Conservation (phyloP, 148 eudicot species). For the Chenopodium quinoa region DNA sequence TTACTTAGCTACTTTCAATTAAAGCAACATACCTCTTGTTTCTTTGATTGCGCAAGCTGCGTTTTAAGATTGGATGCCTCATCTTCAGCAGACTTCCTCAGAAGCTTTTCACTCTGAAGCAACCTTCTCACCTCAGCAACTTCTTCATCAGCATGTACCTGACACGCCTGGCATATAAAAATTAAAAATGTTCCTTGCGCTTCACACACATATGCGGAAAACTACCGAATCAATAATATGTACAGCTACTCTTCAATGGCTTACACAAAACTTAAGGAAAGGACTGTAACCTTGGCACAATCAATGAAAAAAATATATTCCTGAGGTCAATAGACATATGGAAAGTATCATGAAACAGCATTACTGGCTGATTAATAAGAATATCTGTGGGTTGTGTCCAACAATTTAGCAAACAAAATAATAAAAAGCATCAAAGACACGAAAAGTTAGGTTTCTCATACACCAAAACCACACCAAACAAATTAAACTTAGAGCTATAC, state of each 20-base stretch:
- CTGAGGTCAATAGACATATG: background rate
- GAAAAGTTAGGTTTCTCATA: no score
- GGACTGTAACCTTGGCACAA: background rate
- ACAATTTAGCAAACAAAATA: background rate
- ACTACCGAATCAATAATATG: background rate
- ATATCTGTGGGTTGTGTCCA: background rate
- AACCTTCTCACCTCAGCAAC: constrained; percentile 50
- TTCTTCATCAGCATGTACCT: constrained; percentile 44
- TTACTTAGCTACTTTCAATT: background rate
- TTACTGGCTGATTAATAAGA: background rate
- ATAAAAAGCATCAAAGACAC: background rate
- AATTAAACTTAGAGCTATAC: background rate
- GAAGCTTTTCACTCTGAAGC: constrained; percentile 61
- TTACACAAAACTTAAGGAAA: background rate
- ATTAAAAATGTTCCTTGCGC: constrained; percentile 9
- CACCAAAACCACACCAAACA: no score
- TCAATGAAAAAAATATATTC: background rate
- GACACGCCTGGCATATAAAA: background rate
- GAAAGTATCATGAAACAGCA: background rate
- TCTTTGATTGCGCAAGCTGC: constrained; percentile 58
- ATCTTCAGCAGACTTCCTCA: constrained; percentile 63
- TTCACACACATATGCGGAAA: background rate
- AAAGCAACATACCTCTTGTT: constrained; percentile 55
- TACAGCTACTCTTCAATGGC: background rate
- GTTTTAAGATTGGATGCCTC: constrained; percentile 57